Conservation (phyloP, 139 green algal genomes). For the Dunaliella primolecta region DNA sequence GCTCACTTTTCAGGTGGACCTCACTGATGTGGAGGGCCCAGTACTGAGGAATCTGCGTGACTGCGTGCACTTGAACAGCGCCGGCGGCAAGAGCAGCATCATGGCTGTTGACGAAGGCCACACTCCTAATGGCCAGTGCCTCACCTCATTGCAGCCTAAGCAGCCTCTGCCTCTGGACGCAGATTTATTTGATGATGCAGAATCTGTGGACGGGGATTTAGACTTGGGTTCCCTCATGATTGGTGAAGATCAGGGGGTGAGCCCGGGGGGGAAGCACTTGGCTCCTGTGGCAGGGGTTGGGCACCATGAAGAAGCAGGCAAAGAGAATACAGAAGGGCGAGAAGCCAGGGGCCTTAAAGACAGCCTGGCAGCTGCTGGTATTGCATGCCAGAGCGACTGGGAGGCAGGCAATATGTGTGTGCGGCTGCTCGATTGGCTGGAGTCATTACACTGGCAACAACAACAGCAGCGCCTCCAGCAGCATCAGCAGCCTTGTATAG, state of each 20-base stretch:
- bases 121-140: not conserved
- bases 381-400: no score
- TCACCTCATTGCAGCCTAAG: not conserved
- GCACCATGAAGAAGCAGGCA: no score
- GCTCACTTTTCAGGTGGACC: constrained; percentile 53
- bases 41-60: constrained; percentile 64
- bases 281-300: constrained; percentile 5
- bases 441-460: no score
- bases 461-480: no score
- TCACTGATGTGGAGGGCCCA: constrained; percentile 67
- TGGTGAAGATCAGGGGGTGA: constrained; percentile 49
- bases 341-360: not conserved
- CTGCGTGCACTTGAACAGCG: constrained; percentile 58
- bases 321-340: no score
- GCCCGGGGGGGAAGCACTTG: constrained; percentile 28
- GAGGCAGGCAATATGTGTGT: no score
- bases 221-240: no score
- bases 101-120: no score
- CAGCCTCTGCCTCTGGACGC: not conserved
- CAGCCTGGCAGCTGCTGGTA: not conserved
- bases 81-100: not conserved
- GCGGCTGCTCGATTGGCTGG: no score
- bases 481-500: no score
- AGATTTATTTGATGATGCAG: no score
- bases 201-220: constrained; percentile 10